Evolutionary conservation across 2,329 filamentous ascomycete species (phyloP).

Genomic region (Claviceps monticola): DNA sequence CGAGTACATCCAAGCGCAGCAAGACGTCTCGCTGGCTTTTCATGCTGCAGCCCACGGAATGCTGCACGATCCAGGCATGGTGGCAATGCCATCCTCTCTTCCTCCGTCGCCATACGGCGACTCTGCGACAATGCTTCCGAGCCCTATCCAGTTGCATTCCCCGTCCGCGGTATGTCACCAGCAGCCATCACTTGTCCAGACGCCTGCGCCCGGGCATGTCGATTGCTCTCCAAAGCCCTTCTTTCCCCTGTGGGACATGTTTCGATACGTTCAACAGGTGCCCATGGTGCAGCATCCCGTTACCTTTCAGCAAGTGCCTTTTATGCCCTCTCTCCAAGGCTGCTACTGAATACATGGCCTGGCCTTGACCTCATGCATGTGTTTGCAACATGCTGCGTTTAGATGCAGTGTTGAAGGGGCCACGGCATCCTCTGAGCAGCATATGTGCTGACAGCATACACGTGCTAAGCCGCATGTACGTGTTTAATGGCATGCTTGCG

Average conservation of each 20-base stretch:
- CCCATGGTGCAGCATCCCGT: constrained; percentile 35
- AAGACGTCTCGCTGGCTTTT: constrained; percentile 12
- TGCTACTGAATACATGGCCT: constrained; percentile 24
- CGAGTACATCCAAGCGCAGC: constrained; percentile 32
- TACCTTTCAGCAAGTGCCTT: constrained; percentile 37
- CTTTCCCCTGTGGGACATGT: constrained; percentile 37
- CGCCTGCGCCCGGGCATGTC: constrained; percentile 18
- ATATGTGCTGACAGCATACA: no score
- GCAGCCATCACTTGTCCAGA: constrained; percentile 12
- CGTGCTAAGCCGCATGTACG: no score
- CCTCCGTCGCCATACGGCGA: constrained; percentile 29
- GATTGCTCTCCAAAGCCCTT: constrained; percentile 32
- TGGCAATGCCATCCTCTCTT: no score
- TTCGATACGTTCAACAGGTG: constrained; percentile 37
- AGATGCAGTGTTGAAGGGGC: no score
- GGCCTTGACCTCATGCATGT: not conserved
- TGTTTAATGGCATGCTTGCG: no score
- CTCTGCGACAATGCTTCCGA: constrained; percentile 15
- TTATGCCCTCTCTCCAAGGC: constrained; percentile 37
- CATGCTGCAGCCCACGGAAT: constrained; percentile 7
- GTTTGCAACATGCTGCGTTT: no score
- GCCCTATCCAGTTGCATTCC: constrained; percentile 9
- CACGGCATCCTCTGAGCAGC: no score
- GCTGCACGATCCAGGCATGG: no score
- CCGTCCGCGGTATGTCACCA: constrained; percentile 20